Evolutionary conservation across 78 protist species (phyloP).

Genomic region (Dictyostelium intermedium): DNA sequence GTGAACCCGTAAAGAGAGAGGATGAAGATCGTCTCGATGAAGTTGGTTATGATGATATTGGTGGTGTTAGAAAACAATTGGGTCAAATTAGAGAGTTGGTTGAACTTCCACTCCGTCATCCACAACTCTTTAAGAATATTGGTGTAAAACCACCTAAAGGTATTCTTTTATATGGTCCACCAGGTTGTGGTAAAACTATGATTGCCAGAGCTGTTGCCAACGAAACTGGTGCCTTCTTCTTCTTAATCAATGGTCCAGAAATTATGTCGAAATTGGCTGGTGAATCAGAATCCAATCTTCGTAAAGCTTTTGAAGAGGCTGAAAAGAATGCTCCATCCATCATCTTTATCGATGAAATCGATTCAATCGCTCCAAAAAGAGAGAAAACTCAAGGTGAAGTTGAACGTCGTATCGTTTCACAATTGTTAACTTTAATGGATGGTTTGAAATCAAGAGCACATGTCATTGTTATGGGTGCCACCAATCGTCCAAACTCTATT

Average conservation of each 20-base stretch:
- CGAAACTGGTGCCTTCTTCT: slow-evolving; percentile 99
- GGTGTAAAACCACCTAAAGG: slow-evolving; percentile 99
- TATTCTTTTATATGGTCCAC: slow-evolving; percentile 99
- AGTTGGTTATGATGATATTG: slow-evolving; percentile 99
- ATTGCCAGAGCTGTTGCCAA: slow-evolving; percentile 99
- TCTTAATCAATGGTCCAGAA: slow-evolving; percentile 99
- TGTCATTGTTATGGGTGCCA: slow-evolving; percentile 99
- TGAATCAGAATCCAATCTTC: slow-evolving; percentile 98
- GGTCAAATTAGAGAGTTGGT: slow-evolving; percentile 99
- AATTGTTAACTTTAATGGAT: slow-evolving; percentile 99
- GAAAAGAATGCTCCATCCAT: slow-evolving; percentile 99
- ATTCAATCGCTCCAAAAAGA: slow-evolving; percentile 99
- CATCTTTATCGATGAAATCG: slow-evolving; percentile 99
- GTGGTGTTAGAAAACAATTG: slow-evolving; percentile 99
- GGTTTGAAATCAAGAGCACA: slow-evolving; percentile 98
- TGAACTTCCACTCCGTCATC: slow-evolving; percentile 99
- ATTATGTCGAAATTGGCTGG: slow-evolving; percentile 99
- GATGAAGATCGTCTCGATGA: slow-evolving; percentile 95
- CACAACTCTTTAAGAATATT: slow-evolving; percentile 97
- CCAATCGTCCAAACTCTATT: slow-evolving; percentile 99
- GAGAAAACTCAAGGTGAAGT: slow-evolving; percentile 99
- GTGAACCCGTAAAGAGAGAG: slow-evolving; percentile 99
- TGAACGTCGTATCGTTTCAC: slow-evolving; percentile 99
- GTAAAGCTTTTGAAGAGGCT: slow-evolving; percentile 99
- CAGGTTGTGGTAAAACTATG: slow-evolving; percentile 99